phyloP scores from a whole-genome alignment of 805 yeast genomes.

The Zygosaccharomyces gambellarensis region DNA sequence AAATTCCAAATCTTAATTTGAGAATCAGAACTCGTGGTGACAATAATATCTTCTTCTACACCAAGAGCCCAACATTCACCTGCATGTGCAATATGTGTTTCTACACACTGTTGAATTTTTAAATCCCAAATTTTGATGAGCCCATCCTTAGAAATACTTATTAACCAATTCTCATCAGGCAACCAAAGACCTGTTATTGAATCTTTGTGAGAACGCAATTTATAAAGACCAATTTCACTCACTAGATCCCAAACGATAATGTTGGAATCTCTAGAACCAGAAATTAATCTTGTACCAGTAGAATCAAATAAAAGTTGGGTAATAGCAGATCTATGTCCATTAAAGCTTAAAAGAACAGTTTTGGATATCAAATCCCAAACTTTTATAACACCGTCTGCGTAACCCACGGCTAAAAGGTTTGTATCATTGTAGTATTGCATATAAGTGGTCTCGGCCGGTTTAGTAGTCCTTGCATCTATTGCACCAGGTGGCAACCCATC shows the following conservation, averaged over 20 bases:
- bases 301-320: conserved; percentile 64
- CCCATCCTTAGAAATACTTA: conserved; percentile 85
- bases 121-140: conserved; percentile 90
- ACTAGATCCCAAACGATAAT: conserved; percentile 94
- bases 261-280: conserved; percentile 82
- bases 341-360: conserved; percentile 71
- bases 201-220: conserved; percentile 84
- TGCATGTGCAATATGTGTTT: conserved; percentile 88
- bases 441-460: conserved; percentile 58
- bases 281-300: conserved; percentile 77
- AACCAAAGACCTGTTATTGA: conserved; percentile 69
- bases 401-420: conserved; percentile 80
- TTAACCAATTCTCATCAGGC: conserved; percentile 57
- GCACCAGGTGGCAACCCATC: conserved; percentile 74
- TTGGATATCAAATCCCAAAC: conserved; percentile 87
- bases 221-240: conserved; percentile 82
- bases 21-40: conserved; percentile 77
- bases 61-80: conserved; percentile 91
- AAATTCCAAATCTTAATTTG: conserved; percentile 80
- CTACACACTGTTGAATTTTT: conserved; percentile 81
- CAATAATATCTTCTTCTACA: conserved; percentile 41
- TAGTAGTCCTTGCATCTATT: conserved; percentile 54
- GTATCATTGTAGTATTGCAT: conserved; percentile 57
- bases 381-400: conserved; percentile 81
- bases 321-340: conserved; percentile 87